phyloP scores from a whole-genome alignment of 192 early-diverging fungal genomes.

The Rhizoclosmatium globosum region DNA sequence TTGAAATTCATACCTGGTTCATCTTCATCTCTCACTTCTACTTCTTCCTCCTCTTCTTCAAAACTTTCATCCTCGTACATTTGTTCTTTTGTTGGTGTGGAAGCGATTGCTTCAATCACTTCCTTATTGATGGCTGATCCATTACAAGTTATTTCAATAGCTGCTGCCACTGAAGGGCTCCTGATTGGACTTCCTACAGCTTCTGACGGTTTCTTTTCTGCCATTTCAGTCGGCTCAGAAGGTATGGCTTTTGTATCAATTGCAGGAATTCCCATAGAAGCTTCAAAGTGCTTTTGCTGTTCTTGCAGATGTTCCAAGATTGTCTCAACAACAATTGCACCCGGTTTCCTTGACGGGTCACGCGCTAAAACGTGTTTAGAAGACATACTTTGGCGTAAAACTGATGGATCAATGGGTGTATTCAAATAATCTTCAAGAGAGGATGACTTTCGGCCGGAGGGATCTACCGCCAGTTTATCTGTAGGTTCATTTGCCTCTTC shows the following conservation, averaged over 20 bases:
- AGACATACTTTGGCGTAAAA: slow-evolving; percentile 47
- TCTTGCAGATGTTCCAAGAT: not conserved
- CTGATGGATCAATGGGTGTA: slow-evolving; percentile 32
- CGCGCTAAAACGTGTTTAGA: slow-evolving; percentile 23
- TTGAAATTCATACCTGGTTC: not conserved
- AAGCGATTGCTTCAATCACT: slow-evolving; percentile 25
- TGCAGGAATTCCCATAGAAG: not conserved
- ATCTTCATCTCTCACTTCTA: not conserved
- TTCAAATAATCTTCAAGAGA: slow-evolving; percentile 47
- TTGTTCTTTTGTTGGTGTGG: not conserved
- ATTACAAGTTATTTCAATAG: not conserved
- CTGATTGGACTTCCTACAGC: not conserved
- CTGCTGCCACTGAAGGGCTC: not conserved
- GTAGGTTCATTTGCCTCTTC: too few relatives aligned
- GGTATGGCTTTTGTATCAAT: not conserved
- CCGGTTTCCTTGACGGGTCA: slow-evolving; percentile 6
- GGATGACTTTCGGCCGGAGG: too few relatives aligned
- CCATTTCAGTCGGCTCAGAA: slow-evolving; percentile 10
- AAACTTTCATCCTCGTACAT: slow-evolving; percentile 17
- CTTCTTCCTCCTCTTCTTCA: slow-evolving; percentile 17
- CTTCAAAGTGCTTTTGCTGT: slow-evolving; percentile 3
- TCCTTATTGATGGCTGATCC: slow-evolving; percentile 40
- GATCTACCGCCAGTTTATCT: too few relatives aligned
- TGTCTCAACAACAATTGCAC: slow-evolving; percentile 13
- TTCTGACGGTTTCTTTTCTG: slow-evolving; percentile 32